These are phyloP conservation scores for Paradendryphiella salina DNA, from an alignment of 2,329 filamentous ascomycete genomes.

Conservation along the genomic window DNA sequence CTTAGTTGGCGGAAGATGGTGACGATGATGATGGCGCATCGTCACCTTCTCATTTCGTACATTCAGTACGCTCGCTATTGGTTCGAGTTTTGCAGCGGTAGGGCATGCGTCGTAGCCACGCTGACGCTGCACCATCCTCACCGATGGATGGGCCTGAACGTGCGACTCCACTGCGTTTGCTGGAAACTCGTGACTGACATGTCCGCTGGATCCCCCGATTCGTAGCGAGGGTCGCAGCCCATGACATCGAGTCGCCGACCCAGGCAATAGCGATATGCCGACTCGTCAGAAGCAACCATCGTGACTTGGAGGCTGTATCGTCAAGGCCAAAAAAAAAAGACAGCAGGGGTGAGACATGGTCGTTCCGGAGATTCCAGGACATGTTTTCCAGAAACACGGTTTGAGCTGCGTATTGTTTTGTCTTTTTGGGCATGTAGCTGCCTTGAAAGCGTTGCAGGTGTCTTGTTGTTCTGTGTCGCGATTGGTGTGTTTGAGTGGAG, in stretches of 20 bases:
- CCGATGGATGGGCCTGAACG: not conserved
- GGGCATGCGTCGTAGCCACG: conserved; percentile 1
- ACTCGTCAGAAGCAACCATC: not conserved
- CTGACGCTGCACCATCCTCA: not conserved
- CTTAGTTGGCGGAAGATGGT: not conserved
- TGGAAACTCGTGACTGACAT: not conserved
- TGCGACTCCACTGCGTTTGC: not conserved
- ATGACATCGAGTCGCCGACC: not conserved
- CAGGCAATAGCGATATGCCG: not conserved
- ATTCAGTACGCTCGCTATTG: not conserved
- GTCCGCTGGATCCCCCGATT: not conserved
- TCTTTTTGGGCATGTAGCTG: not conserved
- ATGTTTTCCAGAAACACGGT: not conserved
- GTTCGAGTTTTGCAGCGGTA: not conserved
- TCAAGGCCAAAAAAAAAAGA: not conserved
- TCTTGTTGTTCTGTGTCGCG: not conserved
- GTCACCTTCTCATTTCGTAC: not conserved
- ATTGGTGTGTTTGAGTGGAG: conserved; percentile 4
- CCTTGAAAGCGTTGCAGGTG: not conserved
- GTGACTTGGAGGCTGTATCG: not conserved
- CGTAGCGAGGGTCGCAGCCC: not conserved
- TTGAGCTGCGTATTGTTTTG: not conserved
- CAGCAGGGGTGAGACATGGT: not conserved
- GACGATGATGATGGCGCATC: not conserved
- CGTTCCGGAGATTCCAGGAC: not conserved